Evolutionary conservation across 352 stramenopile species (phyloP).

Genomic region (Saprolegnia diclina): DNA sequence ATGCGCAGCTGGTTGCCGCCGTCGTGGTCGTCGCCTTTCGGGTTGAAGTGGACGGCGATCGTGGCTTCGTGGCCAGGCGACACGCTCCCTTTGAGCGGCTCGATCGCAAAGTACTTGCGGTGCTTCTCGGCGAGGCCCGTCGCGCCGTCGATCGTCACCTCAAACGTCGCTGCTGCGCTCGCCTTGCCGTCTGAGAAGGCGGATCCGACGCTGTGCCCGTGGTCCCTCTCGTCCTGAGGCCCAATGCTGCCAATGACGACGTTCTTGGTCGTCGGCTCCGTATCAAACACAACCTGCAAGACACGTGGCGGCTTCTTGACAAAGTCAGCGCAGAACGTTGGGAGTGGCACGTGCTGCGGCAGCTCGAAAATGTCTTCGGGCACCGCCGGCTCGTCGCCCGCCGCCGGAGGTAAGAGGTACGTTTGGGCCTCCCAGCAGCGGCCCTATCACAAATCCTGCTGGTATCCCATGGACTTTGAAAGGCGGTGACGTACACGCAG

Average conservation of each 20-base stretch:
- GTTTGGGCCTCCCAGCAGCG: constrained; percentile 77
- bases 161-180: constrained; percentile 40
- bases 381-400: background rate
- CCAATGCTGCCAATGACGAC: constrained; percentile 51
- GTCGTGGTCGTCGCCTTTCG: constrained; percentile 18
- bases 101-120: constrained; percentile 54
- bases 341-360: constrained; percentile 42
- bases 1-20: constrained; percentile 30
- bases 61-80: constrained; percentile 45
- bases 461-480: too few species aligned
- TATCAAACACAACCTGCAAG: constrained; percentile 44
- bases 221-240: constrained; percentile 23
- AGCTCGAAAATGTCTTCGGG: constrained; percentile 68
- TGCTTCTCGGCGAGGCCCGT: constrained; percentile 30
- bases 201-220: constrained; percentile 20
- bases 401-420: constrained; percentile 48
- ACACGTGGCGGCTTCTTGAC: constrained; percentile 43
- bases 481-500: constrained; percentile 2
- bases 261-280: constrained; percentile 25
- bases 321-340: constrained; percentile 29
- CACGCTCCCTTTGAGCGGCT: constrained; percentile 60
- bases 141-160: constrained; percentile 44
- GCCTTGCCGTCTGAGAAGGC: constrained; percentile 23
- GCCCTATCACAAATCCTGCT: too few species aligned
- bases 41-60: constrained; percentile 52